These are phyloP conservation scores for Adansonia rubrostipa DNA, from an alignment of 441 rosid species.

Conservation along the genomic window DNA sequence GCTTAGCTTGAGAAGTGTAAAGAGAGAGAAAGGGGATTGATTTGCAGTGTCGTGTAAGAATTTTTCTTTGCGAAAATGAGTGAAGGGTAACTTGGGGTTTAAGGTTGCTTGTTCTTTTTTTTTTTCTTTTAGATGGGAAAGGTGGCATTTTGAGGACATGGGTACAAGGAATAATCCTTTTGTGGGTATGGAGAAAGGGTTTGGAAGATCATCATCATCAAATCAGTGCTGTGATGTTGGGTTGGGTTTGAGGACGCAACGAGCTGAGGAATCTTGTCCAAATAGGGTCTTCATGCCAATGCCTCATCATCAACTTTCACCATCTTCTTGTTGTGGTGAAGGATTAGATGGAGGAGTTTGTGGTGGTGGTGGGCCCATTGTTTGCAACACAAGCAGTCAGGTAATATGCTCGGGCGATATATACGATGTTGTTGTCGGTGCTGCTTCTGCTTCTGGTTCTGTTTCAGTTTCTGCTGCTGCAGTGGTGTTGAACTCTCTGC, in stretches of 20 bases:
- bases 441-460: constrained; percentile 27
- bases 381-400: constrained; percentile 50
- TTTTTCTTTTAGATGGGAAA: constrained; percentile 32
- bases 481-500: constrained; percentile 29
- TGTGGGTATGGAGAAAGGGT: constrained; percentile 33
- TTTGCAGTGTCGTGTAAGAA: constrained; percentile 15
- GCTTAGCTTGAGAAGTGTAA: neutral
- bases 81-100: constrained; percentile 18
- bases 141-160: constrained; percentile 30
- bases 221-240: constrained; percentile 38
- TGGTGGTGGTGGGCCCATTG: constrained; percentile 42
- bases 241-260: constrained; percentile 43
- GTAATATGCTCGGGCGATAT: constrained; percentile 42
- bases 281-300: constrained; percentile 36
- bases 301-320: constrained; percentile 25
- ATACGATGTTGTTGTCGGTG: constrained; percentile 49
- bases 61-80: neutral
- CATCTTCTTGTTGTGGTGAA: constrained; percentile 33
- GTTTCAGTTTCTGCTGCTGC: constrained; percentile 5
- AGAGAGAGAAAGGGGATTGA: neutral
- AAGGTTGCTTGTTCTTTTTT: constrained; percentile 29
- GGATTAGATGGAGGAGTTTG: constrained; percentile 27
- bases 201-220: constrained; percentile 31
- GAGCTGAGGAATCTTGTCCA: constrained; percentile 26
- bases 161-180: constrained; percentile 36